Base-by-base conservation (phyloP, 495 filamentous ascomycete genomes). In the Lindgomyces ingoldianus region DNA sequence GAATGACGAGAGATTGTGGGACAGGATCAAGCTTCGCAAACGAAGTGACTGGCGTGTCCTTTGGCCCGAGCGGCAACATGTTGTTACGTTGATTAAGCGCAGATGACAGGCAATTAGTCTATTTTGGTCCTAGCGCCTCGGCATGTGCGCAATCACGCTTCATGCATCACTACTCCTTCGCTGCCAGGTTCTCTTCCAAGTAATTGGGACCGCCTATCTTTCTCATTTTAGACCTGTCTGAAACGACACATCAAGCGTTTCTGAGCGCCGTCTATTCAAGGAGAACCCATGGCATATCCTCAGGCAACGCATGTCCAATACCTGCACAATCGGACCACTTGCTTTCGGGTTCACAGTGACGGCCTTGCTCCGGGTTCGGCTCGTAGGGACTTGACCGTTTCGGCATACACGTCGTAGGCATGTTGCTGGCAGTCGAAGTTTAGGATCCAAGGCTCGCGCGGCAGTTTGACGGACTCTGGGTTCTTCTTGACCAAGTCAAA, bases 401-500 rank as follows among this genome's bases (percentile, higher is more conserved):
- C 61, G 21, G 39, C 57, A 50, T 68, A 68, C 64, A 66, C 72
- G 59, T 51, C 60, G 55, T 74, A 72, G 12, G 73, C 70, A 58
- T 76, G 70, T 30, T 49, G 45, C 62, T 70, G 64, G 8, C 70
- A 62, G 52, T 76, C 74, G 49, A 75, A 74, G 49, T 70, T 68
- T 52, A 74, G 49, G 18, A 76, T 39, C 74, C 74, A 76, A 18
- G 64, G 62, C 33, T 72, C 57, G 16, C 70, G 52, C 47, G 71
- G 67, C 50, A 73, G 58, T 61, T 75, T 73, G 39, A 74, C 65
- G 14, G 53, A 61, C 45, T 72, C 68, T 3, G 74, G 74, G 33
- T 74, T 73, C 68, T 72, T 67, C 49, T 80, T 72, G 19, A 75
- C 59, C n/a, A 58, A 49, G 26, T 68, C 70, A 41, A 71, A 76